Evolutionary conservation across 2,329 filamentous ascomycete species (phyloP).

Genomic region (Diplodia sapinea): DNA sequence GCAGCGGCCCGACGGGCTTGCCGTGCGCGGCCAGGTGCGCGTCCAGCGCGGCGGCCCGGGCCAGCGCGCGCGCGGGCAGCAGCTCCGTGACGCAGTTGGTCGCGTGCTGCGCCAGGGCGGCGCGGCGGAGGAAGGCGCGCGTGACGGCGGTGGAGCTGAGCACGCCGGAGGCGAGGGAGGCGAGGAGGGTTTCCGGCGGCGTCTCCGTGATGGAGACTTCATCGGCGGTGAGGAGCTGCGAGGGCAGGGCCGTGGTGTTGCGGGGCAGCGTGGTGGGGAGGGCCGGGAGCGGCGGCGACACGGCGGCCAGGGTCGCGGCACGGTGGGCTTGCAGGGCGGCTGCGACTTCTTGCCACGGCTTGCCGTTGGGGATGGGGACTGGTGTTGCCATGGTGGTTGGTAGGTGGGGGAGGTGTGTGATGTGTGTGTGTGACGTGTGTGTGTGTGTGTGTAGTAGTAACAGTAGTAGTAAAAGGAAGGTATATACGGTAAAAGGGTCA

Average conservation of each 20-base stretch:
- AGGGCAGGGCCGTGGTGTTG: slow-evolving; percentile 56
- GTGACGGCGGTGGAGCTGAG: slow-evolving; percentile 52
- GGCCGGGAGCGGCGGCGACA: slow-evolving; percentile 51
- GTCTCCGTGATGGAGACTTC: slow-evolving; percentile 47
- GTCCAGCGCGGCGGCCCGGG: slow-evolving; percentile 43
- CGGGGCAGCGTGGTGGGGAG: slow-evolving; percentile 45
- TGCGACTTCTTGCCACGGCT: slow-evolving; percentile 56
- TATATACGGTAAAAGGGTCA: too few relatives aligned
- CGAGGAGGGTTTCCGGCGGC: slow-evolving; percentile 43
- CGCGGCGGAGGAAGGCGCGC: slow-evolving; percentile 60
- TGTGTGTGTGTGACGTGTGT: too few relatives aligned
- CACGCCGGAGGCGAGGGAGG: slow-evolving; percentile 38
- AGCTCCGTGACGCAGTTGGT: slow-evolving; percentile 52
- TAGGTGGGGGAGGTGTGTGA: neutral
- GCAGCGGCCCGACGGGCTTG: slow-evolving; percentile 51
- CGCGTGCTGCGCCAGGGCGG: slow-evolving; percentile 64
- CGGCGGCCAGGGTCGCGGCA: slow-evolving; percentile 51
- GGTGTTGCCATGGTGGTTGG: slow-evolving; percentile 16
- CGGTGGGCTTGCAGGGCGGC: slow-evolving; percentile 54
- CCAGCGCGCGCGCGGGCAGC: slow-evolving; percentile 45
- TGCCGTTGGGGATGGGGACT: slow-evolving; percentile 1
- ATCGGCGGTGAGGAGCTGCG: slow-evolving; percentile 43
- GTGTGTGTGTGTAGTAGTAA: too few relatives aligned
- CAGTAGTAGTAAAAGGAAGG: neutral
- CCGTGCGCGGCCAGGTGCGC: slow-evolving; percentile 40